Base-by-base conservation (phyloP, 371 early-diverging fungal species). In the Entomophthora muscae region DNA sequence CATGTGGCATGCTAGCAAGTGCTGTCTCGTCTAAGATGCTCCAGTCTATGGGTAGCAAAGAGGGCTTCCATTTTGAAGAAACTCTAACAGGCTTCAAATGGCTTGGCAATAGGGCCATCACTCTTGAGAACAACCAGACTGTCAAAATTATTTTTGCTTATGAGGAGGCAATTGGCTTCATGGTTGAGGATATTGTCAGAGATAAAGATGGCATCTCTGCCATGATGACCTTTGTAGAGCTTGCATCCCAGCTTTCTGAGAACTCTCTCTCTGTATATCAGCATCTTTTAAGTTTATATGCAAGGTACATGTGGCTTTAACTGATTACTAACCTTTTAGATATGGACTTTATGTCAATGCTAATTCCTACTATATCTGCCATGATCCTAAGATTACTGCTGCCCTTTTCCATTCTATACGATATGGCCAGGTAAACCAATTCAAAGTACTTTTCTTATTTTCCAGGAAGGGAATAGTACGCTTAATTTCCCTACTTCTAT, bases 1-100 rank as follows among this genome's bases (percentile, higher is more conserved):
- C 76, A 78, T 64, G 71, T 87, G 26, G 89, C 1, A 84, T 93
- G 84, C 76, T 89, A n/a, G 88, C 89, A 64, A 89, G 86, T 66
- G 84, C 93, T 0, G 95, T 95, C 1, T 91, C 90, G 0, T 90
- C 91, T 30, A 86, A 83, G 63, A 87, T 95, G 81, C 76, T 95
- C 57, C 74, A 76, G 55, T 77, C 76, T 52, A 82, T 94, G 77
- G 89, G 87, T 0, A 72, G 77, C 55, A 73, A 72, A 0, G 89
- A 91, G 66, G 90, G 91, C 1, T 83, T 91, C 67, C 74, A 74
- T 57, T 91, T 88, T 72, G 88, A 85, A 65, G 94, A 93, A 68
- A 89, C 95, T 1, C 73, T 95, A 62, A 96, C 96, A 28, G 96
- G 96, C 7, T 95, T 96, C 78, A 96, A 96, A 70, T 94, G 91